Evolutionary conservation across 352 stramenopile genomes (phyloP), one percentile per base, ranked within the genome.

Genomic region (Globisporangium paddicum): DNA sequence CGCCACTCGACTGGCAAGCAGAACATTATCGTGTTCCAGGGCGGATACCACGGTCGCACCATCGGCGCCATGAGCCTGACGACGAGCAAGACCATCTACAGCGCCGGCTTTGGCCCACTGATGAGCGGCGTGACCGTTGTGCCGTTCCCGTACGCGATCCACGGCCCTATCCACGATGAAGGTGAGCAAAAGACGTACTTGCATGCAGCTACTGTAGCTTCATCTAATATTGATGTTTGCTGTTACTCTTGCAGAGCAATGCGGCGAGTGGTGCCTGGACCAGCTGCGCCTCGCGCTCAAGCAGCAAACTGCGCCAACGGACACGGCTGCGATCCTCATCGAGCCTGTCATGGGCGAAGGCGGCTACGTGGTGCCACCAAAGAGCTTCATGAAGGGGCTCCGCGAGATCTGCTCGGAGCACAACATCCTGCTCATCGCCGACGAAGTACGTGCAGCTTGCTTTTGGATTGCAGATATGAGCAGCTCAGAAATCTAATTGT

Each of bases 31-130:
- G 88, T 95, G 18, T 97, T 98, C 66, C 46, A 41, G 67, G 90
- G 92, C 41, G 87, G 87, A 9, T 98, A 97, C 79, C 93, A 98
- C 72, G 93, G 92, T 21, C 89, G 92, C 56, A 97, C 92, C 7
- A 63, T 96, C 38, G 90, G 90, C 46, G 93, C 91, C 18, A 96
- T 97, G 89, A 92, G 87, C 51, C 75, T 98, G 45, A 98, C 93
- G 28, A 91, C 84, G 7, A 96, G 86, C 65, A 96, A 96, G 75
- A 95, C 83, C 32, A 71, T 93, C 35, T 97, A 97, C 69, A 86
- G 89, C 51, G 79, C 86, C 40, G 86, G 87, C 13, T 96, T 96
- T 60, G 88, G 89, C 0, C 89, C 88, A 11, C 69, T 96, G 26
- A 86, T 59, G 53, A 59, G 83, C 3, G 85, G 86, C 28, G 85